A percentile compares a stretch with the other conserved stretches of the same genome.
These are phyloP conservation scores for Aspergillus olivimuriae DNA, from an alignment of 495 filamentous ascomycete species.

Conservation along the genomic window DNA sequence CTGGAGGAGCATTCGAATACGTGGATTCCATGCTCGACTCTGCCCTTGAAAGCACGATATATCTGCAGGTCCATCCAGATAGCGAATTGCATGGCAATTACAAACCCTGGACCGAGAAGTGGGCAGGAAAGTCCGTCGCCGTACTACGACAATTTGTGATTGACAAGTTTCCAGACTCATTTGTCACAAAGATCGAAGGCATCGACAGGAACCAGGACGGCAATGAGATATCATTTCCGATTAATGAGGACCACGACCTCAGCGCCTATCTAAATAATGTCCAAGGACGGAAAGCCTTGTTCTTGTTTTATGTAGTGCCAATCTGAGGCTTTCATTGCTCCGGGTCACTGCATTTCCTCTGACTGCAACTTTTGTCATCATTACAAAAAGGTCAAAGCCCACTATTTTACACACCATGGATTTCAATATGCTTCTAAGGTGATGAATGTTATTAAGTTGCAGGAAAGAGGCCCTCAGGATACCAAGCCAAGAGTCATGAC, in stretches of 20 bases:
- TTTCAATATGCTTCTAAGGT: too few relatives aligned
- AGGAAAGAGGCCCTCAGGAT: too few relatives aligned
- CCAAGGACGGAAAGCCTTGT: conserved; percentile 56
- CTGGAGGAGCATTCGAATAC: conserved; percentile 31
- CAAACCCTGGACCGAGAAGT: conserved; percentile 57
- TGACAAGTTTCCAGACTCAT: conserved; percentile 48
- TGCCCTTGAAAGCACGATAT: conserved; percentile 41
- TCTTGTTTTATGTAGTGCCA: conserved; percentile 43
- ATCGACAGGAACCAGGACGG: conserved; percentile 53
- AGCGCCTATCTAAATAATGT: conserved; percentile 62
- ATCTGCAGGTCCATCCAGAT: conserved; percentile 55
- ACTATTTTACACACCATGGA: too few relatives aligned
- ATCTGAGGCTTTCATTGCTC: not conserved
- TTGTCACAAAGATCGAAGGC: conserved; percentile 57
- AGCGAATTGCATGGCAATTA: conserved; percentile 40
- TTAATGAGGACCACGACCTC: conserved; percentile 65
- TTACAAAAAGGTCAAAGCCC: too few relatives aligned
- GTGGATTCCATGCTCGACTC: conserved; percentile 29
- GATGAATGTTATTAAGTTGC: too few relatives aligned
- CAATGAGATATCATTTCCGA: conserved; percentile 49
- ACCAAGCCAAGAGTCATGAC: too few relatives aligned
- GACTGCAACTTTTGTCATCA: too few relatives aligned
- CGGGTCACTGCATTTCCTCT: not conserved
- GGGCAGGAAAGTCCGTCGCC: conserved; percentile 47
- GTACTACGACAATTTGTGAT: conserved; percentile 50